Conservation (phyloP, 257 asterid species). For the Paraleonurus japonicus region DNA sequence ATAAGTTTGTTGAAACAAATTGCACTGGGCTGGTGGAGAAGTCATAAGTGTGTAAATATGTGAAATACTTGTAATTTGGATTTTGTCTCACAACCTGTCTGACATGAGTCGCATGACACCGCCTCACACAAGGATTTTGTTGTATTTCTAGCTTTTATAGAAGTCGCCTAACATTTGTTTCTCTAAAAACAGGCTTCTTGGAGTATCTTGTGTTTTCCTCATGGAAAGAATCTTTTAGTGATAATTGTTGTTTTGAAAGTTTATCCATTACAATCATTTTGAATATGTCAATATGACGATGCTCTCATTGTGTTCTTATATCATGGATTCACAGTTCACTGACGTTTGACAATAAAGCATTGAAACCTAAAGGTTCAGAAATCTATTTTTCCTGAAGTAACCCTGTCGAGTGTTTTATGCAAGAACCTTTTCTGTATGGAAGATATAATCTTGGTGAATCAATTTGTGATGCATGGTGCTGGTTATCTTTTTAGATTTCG, state of each 20-base stretch:
- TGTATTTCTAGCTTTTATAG: not conserved
- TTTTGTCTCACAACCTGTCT: not conserved
- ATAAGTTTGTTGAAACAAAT: not conserved
- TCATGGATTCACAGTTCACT: not conserved
- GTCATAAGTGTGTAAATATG: not conserved
- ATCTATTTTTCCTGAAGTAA: not conserved
- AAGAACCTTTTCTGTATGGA: constrained; percentile 4
- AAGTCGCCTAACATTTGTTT: not conserved
- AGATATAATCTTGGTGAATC: not conserved
- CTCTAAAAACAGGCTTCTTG: not conserved
- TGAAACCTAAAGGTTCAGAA: not conserved
- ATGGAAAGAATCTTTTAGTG: not conserved
- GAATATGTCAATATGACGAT: not conserved
- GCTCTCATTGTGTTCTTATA: not conserved
- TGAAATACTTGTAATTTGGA: not conserved
- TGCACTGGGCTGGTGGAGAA: not conserved
- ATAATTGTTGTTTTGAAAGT: not conserved
- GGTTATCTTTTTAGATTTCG: not conserved
- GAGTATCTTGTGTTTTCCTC: not conserved
- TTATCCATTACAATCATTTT: not conserved
- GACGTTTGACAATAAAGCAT: not conserved
- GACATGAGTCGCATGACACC: not conserved
- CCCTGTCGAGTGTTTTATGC: constrained; percentile 3
- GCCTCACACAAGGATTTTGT: not conserved
- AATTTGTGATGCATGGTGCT: not conserved